These are phyloP conservation scores for Fraxinus baroniana DNA, from an alignment of 305 asterid species.

Conservation along the genomic window DNA sequence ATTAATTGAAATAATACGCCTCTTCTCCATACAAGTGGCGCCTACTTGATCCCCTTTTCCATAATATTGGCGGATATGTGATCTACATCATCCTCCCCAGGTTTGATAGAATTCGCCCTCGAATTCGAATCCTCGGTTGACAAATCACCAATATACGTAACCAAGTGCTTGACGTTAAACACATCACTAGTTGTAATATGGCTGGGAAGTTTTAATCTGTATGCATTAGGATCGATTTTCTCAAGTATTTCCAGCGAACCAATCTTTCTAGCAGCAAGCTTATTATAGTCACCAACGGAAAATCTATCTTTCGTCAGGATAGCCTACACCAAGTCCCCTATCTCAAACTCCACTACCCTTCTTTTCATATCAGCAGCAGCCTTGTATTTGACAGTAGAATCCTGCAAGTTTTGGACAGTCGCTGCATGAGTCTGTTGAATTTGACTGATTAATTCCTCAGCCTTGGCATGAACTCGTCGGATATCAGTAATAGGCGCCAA, in stretches of 20 bases:
- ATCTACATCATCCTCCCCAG: no score
- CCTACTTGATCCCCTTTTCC: not conserved
- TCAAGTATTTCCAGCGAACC: not conserved
- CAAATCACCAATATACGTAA: no score
- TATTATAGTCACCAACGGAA: not conserved
- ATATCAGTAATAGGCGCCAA: not conserved
- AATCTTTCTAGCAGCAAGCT: not conserved
- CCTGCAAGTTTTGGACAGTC: no score
- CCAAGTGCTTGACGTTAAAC: no score
- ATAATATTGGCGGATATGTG: no score
- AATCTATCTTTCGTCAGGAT: not conserved
- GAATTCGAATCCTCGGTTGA: no score
- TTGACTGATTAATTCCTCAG: not conserved
- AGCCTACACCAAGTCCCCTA: not conserved
- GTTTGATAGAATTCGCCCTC: no score
- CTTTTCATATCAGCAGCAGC: not conserved
- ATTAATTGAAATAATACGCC: not conserved
- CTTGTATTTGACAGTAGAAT: not conserved
- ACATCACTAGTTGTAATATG: no score
- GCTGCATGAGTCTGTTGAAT: not conserved
- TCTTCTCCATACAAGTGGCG: not conserved
- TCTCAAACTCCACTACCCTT: not conserved
- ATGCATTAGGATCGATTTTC: not conserved
- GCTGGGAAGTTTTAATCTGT: no score
- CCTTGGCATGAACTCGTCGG: not conserved